phyloP scores from a whole-genome alignment of 1,284 basidiomycete genomes.

The Boletus nobilissimus region DNA sequence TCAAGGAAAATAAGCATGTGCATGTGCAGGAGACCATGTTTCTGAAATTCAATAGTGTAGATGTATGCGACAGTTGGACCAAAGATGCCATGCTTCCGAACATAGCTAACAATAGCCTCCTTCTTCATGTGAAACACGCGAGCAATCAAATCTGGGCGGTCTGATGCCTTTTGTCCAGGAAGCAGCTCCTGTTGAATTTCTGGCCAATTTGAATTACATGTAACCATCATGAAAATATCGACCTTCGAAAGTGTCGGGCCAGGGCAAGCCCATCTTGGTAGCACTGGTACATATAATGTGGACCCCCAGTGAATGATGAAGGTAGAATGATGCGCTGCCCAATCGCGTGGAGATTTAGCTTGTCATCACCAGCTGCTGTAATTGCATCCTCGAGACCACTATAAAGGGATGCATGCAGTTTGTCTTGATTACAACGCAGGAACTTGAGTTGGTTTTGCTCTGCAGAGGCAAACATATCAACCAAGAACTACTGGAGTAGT shows the following conservation, averaged over 20 bases:
- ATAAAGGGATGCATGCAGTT: too few relatives aligned
- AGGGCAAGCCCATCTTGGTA: conserved; percentile 60
- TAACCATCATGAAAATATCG: conserved; percentile 60
- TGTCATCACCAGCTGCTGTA: too few relatives aligned
- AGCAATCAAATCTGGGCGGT: conserved; percentile 58
- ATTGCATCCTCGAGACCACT: too few relatives aligned
- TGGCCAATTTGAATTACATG: conserved; percentile 57
- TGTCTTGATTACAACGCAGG: too few relatives aligned
- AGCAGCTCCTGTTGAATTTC: conserved; percentile 49
- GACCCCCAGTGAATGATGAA: conserved; percentile 42
- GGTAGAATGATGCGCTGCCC: neutral
- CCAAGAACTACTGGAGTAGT: too few relatives aligned
- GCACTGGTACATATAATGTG: conserved; percentile 53
- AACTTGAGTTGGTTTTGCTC: too few relatives aligned
- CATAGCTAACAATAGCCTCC: conserved; percentile 45
- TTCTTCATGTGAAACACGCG: conserved; percentile 57
- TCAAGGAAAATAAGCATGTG: conserved; percentile 57
- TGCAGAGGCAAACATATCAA: too few relatives aligned
- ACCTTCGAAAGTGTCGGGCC: conserved; percentile 46
- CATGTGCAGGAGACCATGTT: conserved; percentile 58
- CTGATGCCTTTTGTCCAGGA: conserved; percentile 50
- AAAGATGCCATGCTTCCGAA: conserved; percentile 48
- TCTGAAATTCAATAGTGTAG: conserved; percentile 63
- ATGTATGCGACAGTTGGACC: conserved; percentile 51
- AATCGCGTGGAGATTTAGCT: too few relatives aligned